Evolutionary conservation across 2,329 filamentous ascomycete genomes (phyloP), one percentile per base, ranked within the genome.

Genomic region (Fusarium domesticum): DNA sequence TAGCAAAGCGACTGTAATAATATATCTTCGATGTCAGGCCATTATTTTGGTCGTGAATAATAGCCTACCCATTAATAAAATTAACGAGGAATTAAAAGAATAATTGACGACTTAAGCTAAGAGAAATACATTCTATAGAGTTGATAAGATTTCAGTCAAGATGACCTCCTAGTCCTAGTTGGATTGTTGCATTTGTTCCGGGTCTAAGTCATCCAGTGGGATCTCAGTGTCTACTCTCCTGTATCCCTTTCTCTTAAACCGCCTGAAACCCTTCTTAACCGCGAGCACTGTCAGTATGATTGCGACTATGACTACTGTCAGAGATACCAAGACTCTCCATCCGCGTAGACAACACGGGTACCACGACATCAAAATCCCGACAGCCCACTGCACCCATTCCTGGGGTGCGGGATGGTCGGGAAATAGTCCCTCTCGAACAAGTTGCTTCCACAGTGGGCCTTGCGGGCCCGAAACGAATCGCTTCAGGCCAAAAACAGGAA

Each of bases 311-410:
- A 44, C 8, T 5, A 44, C 20, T 5, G 28, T 35, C 31, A 44
- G 17, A 18, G 52, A 55, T 3, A 59, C 41, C 59, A 58, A 63
- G 5, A 35, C 42, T 28, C 61, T 58, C 62, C 62, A 64, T 8
- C 61, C 62, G 14, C 51, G 53, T 2, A 65, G 6, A 31, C 57
- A 63, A 34, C 58, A 64, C 8, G 61, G 62, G 25, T 64, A 65
- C 35, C 47, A 47, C 3, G 52, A 39, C 60, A 65, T 61, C 32
- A 56, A 57, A 3, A 60, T 17, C 5, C 37, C 37, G 4, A 39
- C 37, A 1, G 36, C 42, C 55, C 55, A 58, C 20, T 64, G 53
- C 16, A 49, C 35, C 55, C 57, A 64, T 2, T 48, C 45, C 32
- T 51, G 50, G 0, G 35, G 45, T 6, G 33, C 35, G 12, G 39